Evolutionary conservation across 2,329 filamentous ascomycete species (phyloP).

Genomic region (Eutypa lata): DNA sequence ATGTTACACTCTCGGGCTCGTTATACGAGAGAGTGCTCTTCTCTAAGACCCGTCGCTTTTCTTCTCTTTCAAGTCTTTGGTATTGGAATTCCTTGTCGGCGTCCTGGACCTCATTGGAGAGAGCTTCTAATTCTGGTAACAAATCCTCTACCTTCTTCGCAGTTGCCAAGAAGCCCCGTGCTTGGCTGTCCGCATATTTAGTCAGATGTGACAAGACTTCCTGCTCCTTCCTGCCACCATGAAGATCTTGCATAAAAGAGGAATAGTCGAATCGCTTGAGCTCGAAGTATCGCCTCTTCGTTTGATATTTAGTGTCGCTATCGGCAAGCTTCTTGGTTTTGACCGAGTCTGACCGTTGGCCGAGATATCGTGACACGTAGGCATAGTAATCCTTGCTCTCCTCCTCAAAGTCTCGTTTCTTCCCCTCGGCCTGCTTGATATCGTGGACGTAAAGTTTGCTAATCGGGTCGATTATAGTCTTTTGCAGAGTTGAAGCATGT

Average conservation of each 20-base stretch:
- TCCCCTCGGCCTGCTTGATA: conserved; percentile 95
- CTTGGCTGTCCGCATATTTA: conserved; percentile 88
- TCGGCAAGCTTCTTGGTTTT: conserved; percentile 97
- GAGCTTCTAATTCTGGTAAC: conserved; percentile 83
- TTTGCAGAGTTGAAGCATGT: conserved; percentile 82
- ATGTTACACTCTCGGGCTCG: conserved; percentile 61
- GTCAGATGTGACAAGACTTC: conserved; percentile 94
- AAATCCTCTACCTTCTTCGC: conserved; percentile 85
- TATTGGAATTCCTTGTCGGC: conserved; percentile 97
- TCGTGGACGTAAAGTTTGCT: conserved; percentile 89
- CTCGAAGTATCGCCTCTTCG: conserved; percentile 90
- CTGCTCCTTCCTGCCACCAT: conserved; percentile 96
- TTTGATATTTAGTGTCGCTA: conserved; percentile 94
- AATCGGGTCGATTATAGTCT: conserved; percentile 91
- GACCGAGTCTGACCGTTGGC: conserved; percentile 88
- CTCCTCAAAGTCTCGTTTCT: conserved; percentile 97
- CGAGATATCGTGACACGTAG: conserved; percentile 93
- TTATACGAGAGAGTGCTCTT: conserved; percentile 75
- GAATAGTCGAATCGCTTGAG: conserved; percentile 98
- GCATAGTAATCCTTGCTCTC: conserved; percentile 98
- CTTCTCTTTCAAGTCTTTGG: conserved; percentile 89
- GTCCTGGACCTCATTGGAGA: conserved; percentile 84
- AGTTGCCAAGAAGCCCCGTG: conserved; percentile 74
- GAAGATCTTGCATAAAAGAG: conserved; percentile 98
- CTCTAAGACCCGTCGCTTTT: conserved; percentile 85